Conservation (phyloP, 148 eudicot species). For the Chenopodium album region DNA sequence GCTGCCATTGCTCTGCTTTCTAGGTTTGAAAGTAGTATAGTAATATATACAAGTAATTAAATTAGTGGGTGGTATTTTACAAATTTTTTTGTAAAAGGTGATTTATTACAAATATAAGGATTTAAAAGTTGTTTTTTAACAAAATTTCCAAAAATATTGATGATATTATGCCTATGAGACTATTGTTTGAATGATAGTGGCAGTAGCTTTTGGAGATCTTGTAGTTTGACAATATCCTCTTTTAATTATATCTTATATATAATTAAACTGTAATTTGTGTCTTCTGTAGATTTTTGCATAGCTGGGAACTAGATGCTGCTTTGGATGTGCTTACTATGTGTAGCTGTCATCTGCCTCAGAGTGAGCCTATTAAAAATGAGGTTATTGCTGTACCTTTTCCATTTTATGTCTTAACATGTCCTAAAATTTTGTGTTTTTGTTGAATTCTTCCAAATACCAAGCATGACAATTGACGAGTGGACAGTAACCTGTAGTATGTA, state of each 20-base stretch:
- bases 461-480: not conserved
- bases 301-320: conserved; percentile 94
- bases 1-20: conserved; percentile 49
- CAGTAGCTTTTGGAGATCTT: not conserved
- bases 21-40: too few species aligned
- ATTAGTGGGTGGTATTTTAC: too few species aligned
- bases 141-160: too few species aligned
- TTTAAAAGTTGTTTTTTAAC: too few species aligned
- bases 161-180: not conserved
- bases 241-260: not conserved
- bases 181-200: not conserved
- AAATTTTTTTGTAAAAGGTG: too few species aligned
- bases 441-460: not conserved
- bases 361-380: conserved; percentile 66
- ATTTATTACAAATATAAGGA: too few species aligned
- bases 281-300: conserved; percentile 69
- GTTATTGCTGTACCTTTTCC: conserved; percentile 32
- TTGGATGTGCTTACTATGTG: conserved; percentile 98
- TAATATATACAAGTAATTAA: too few species aligned
- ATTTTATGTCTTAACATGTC: not conserved
- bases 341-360: conserved; percentile 80
- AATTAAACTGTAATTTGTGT: not conserved
- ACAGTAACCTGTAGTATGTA: not conserved
- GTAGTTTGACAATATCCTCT: not conserved
- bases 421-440: too few species aligned